Conservation (phyloP, 257 asterid genomes). For the Capsicum chinense region DNA sequence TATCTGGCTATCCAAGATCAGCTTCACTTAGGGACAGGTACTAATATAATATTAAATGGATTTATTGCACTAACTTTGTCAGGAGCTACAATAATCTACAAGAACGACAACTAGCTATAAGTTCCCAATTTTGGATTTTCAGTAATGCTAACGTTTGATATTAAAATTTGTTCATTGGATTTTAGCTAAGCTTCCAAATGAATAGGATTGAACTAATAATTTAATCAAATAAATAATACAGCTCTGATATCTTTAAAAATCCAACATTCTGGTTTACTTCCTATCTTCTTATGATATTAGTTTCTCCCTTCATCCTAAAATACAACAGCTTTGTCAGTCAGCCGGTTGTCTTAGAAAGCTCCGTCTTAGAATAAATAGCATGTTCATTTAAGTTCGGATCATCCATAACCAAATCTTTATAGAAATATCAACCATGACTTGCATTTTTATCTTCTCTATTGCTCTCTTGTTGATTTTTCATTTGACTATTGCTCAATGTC, state of each 20-base stretch:
- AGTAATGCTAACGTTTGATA: neutral
- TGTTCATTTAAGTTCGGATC: too few species aligned
- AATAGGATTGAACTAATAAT: neutral
- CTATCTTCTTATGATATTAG: neutral
- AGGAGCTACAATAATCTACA: neutral
- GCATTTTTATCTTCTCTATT: constrained; percentile 21
- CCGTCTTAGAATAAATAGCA: neutral
- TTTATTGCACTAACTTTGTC: too few species aligned
- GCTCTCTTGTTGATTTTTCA: constrained; percentile 24
- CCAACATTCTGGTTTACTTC: neutral
- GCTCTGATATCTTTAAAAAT: neutral
- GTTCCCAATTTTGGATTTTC: neutral
- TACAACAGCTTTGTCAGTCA: neutral
- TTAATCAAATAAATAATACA: neutral
- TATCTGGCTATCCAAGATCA: neutral
- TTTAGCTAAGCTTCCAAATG: neutral
- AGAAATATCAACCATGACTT: constrained; percentile 7
- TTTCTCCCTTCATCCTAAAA: neutral
- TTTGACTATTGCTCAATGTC: neutral
- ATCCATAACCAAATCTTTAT: too few species aligned
- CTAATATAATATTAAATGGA: too few species aligned
- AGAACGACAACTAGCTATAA: neutral
- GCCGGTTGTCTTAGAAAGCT: neutral
- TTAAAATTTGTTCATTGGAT: neutral
- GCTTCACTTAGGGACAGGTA: neutral